These are phyloP conservation scores for Mortierella sp. DNA, from an alignment of 371 early-diverging fungal genomes.

Conservation along the genomic window DNA sequence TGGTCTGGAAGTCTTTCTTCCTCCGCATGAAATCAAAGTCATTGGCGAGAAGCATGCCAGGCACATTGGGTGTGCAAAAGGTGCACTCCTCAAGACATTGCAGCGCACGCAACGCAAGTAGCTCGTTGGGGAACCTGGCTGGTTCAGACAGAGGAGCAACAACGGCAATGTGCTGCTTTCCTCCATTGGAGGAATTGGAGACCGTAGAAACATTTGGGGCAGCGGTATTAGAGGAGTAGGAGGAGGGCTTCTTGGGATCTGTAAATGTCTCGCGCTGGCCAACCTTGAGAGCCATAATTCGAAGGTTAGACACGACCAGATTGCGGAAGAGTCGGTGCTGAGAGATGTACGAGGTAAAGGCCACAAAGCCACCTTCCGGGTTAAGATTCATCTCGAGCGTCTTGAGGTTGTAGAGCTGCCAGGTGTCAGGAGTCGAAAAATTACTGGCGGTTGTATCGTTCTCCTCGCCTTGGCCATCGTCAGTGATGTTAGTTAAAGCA, in stretches of 20 bases:
- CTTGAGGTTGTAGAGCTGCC: constrained; percentile 28
- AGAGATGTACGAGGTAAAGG: constrained; percentile 1
- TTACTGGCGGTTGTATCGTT: not conserved
- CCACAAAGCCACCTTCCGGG: not conserved
- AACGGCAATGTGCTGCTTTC: not conserved
- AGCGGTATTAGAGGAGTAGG: not conserved
- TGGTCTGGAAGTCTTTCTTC: not conserved
- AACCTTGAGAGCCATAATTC: not conserved
- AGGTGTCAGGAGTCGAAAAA: not conserved
- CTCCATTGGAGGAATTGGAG: not conserved
- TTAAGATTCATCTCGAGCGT: constrained; percentile 7
- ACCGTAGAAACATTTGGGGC: not conserved
- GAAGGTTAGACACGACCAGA: constrained; percentile 8
- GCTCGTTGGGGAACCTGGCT: constrained; percentile 11
- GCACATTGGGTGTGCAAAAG: not conserved
- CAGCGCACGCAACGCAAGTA: constrained; percentile 11
- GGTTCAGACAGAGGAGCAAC: not conserved
- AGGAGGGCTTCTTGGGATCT: constrained; percentile 5
- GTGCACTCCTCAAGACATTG: constrained; percentile 8
- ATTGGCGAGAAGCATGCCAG: constrained; percentile 19
- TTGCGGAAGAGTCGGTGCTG: constrained; percentile 22
- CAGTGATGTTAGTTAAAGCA: not conserved
- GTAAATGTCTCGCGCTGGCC: constrained; percentile 21
- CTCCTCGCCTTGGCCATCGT: too few relatives aligned
- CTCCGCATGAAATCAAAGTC: constrained; percentile 43